Conservation (phyloP, 257 asterid species). For the Solanum appendiculatum region DNA sequence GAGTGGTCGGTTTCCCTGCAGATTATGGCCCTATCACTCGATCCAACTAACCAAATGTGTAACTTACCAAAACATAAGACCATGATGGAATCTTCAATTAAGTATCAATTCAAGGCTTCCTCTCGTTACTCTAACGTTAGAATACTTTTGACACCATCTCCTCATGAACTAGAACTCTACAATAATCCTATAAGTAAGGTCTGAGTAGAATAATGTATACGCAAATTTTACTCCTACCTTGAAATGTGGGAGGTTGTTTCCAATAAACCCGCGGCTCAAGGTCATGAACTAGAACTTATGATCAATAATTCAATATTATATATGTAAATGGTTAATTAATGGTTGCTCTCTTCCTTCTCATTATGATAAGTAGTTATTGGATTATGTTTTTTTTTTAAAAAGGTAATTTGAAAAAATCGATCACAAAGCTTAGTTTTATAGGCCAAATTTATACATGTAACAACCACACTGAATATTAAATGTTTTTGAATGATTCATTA, state of each 20-base stretch:
- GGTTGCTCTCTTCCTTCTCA: background rate
- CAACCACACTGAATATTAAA: background rate
- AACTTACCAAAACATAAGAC: background rate
- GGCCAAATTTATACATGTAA: background rate
- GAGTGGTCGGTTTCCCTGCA: no score
- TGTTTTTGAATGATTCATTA: background rate
- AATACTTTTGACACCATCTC: background rate
- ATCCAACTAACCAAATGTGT: background rate
- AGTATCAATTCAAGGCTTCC: background rate
- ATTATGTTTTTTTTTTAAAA: background rate
- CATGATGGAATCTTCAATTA: background rate
- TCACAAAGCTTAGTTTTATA: background rate
- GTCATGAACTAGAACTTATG: no score
- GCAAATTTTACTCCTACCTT: background rate
- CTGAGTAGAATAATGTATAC: background rate
- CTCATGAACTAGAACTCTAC: background rate
- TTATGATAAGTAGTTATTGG: background rate
- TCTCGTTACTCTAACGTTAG: background rate
- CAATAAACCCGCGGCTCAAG: no score
- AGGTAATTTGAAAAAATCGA: background rate
- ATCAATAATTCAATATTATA: no score
- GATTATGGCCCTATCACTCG: accelerated
- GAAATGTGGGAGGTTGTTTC: no score
- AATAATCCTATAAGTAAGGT: background rate
- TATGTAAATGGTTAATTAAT: no score